Percentiles rank a stretch among this genome's conserved stretches.
These are phyloP conservation scores for Biscutella laevigata DNA, from an alignment of 441 rosid genomes.

Conservation along the genomic window DNA sequence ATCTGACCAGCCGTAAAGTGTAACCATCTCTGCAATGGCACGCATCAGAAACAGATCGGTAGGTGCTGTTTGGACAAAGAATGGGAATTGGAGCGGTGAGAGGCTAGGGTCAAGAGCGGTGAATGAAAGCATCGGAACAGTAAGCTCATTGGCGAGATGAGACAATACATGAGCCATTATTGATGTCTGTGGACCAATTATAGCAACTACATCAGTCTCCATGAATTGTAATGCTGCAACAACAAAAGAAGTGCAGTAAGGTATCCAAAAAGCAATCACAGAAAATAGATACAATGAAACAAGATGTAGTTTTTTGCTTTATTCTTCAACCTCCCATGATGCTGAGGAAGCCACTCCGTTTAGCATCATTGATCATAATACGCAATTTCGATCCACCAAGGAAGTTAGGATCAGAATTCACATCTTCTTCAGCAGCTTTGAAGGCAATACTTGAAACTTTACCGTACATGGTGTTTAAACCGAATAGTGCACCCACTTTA, in stretches of 20 bases:
- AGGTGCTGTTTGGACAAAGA: conserved; percentile 70
- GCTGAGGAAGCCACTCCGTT: conserved; percentile 66
- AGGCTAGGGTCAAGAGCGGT: conserved; percentile 77
- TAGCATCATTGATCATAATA: conserved; percentile 49
- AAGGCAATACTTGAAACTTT: conserved; percentile 50
- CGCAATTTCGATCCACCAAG: conserved; percentile 58
- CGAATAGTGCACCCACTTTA: conserved; percentile 65
- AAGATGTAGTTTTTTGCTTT: conserved; percentile 7
- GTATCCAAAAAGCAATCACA: neutral
- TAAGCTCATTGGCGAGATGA: conserved; percentile 70
- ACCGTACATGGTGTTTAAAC: conserved; percentile 42
- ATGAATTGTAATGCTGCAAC: conserved; percentile 72
- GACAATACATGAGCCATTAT: conserved; percentile 81
- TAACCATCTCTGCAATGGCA: conserved; percentile 69
- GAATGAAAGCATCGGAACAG: conserved; percentile 69
- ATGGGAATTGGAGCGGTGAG: conserved; percentile 77
- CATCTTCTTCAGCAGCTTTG: conserved; percentile 69
- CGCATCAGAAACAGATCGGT: conserved; percentile 73
- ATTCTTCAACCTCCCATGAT: conserved; percentile 55
- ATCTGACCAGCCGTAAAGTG: conserved; percentile 62
- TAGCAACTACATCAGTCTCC: conserved; percentile 81
- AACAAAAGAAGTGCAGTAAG: conserved; percentile 7
- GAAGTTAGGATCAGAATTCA: conserved; percentile 59
- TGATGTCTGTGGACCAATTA: conserved; percentile 81
- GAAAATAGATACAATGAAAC: neutral